Percentiles rank a stretch among this genome's conserved stretches.
phyloP scores from a whole-genome alignment of 345 rosid genomes.

The Noccaea caerulescens region DNA sequence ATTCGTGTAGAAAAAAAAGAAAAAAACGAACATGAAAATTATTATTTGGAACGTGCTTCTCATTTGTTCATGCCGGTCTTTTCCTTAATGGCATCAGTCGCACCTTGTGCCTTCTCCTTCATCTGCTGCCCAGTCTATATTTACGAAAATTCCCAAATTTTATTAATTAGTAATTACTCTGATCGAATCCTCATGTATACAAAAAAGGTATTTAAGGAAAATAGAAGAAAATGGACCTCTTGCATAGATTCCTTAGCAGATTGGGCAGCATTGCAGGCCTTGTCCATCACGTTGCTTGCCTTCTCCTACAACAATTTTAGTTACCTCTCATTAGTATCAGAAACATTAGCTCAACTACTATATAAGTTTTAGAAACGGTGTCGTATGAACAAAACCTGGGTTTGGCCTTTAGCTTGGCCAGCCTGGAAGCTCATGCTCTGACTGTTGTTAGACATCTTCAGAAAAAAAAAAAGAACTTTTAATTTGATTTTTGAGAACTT shows the following conservation, averaged over 20 bases:
- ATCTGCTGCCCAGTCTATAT: slow-evolving; percentile 65
- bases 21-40: background rate
- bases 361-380: background rate
- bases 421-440: slow-evolving; percentile 57
- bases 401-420: slow-evolving; percentile 63
- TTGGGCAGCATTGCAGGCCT: slow-evolving; percentile 63
- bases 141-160: background rate
- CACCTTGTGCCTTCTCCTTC: slow-evolving; percentile 63
- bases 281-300: slow-evolving; percentile 61
- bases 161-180: background rate
- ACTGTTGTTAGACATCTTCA: slow-evolving; percentile 50
- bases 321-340: background rate
- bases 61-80: slow-evolving; percentile 60
- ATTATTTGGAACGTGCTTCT: slow-evolving; percentile 33
- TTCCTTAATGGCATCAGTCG: slow-evolving; percentile 63
- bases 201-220: background rate
- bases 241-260: slow-evolving; percentile 63
- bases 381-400: slow-evolving; percentile 47
- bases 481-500: slow-evolving; percentile 1
- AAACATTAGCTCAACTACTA: background rate
- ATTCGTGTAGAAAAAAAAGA: background rate
- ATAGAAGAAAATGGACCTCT: slow-evolving; percentile 49
- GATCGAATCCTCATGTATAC: slow-evolving; percentile 5
- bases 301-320: slow-evolving; percentile 55
- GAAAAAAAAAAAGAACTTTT: background rate